Evolutionary conservation across 306 rosid genomes (phyloP).

Genomic region (Lathyrus oleraceus): DNA sequence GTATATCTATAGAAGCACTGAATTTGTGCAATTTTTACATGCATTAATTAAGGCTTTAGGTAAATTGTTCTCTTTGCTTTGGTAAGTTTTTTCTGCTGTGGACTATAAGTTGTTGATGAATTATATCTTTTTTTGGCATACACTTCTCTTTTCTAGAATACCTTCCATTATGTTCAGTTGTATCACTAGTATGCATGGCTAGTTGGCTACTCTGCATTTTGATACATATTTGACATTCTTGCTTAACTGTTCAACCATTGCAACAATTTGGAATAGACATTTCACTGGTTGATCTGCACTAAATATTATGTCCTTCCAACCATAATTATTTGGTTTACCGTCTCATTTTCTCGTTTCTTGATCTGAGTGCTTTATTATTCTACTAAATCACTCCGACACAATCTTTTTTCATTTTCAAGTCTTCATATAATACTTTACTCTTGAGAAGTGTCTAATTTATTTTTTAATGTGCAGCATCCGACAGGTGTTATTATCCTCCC

Average conservation of each 20-base stretch:
- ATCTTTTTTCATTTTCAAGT: neutral
- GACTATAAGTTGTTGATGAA: slow-evolving; percentile 1
- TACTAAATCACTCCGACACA: neutral
- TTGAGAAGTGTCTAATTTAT: slow-evolving; percentile 26
- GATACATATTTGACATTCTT: slow-evolving; percentile 15
- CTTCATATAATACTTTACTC: slow-evolving; percentile 4
- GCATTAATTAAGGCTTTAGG: neutral
- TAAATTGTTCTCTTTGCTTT: slow-evolving; percentile 6
- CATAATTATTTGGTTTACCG: neutral
- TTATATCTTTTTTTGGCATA: slow-evolving; percentile 6
- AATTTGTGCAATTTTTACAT: neutral
- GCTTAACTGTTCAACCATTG: slow-evolving; percentile 5
- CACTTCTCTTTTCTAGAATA: slow-evolving; percentile 8
- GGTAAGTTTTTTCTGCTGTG: neutral
- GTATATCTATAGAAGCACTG: slow-evolving; percentile 7
- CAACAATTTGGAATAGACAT: slow-evolving; percentile 30
- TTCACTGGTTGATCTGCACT: slow-evolving; percentile 2
- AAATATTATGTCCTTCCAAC: slow-evolving; percentile 9
- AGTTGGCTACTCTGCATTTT: slow-evolving; percentile 19
- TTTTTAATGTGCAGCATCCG: slow-evolving; percentile 49
- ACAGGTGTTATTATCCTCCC: slow-evolving; percentile 65
- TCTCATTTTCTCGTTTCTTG: slow-evolving; percentile 1
- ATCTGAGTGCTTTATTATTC: slow-evolving; percentile 1
- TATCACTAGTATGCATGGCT: slow-evolving; percentile 19
- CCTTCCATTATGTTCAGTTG: slow-evolving; percentile 11